Base-by-base conservation (phyloP, 495 filamentous ascomycete genomes). In the Apodospora peruviana region DNA sequence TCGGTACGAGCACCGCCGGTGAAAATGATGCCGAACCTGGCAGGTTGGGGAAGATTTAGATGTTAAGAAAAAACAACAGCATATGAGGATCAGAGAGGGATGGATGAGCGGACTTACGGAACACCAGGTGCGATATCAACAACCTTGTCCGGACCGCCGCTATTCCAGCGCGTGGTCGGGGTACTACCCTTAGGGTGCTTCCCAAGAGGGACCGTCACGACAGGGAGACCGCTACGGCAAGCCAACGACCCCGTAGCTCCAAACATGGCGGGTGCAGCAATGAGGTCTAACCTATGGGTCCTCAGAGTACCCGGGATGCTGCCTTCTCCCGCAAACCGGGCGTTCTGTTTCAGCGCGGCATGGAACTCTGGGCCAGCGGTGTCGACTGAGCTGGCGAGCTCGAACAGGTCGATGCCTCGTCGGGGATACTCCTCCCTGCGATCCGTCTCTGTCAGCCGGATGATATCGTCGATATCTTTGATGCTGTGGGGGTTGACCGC, bases 301-400 rank as follows among this genome's bases (percentile, higher is more conserved):
- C 36, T 20, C 38, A 49, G 21, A 7, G 47, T 29, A 3, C 47
- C 47, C 4, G 35, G 24, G 37, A 49, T 49, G 7, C 47, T 39
- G 12, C 47, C 39, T 14, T 27, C 24, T 4, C 47, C 37, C n/a
- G 24, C 38, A 20, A n/a, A 49, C 16, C 21, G 42, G 7, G 20
- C 3, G 12, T 49, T 29, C 25, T 35, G n/a, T 11, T 35, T 14
- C 2, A 49, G n/a, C 38, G 17, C 36, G 16, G 32, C 38, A 10
- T 24, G 23, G 24, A 34, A 49, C n/a, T 42, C 36, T 10, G 32
- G 38, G 37, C 47, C 36, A 12, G 41, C 25, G 17, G 43, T 38
- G 14, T 42, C 47, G 12, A 42, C 11, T 0, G 16, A 25, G 17
- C 17, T 38, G 1, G 25, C 24, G 24, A 16, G 43, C 14, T 35